A percentile compares a stretch with the other conserved stretches of the same genome.
Conservation (phyloP, 2,329 filamentous ascomycete species). For the Colletotrichum acutatum region DNA sequence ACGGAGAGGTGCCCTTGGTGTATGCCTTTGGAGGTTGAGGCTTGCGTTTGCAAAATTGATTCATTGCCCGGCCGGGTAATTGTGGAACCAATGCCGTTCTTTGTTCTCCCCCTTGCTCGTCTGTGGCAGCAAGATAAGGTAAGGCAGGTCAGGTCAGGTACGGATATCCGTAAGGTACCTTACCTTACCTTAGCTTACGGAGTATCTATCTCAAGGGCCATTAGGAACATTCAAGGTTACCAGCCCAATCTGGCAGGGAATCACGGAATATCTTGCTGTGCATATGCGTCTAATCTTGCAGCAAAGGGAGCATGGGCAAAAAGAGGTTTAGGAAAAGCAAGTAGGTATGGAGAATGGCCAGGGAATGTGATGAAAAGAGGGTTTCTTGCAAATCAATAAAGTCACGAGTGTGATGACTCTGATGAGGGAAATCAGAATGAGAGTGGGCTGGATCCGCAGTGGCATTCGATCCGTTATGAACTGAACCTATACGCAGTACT, state of each 20-base stretch:
- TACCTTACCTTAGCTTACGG: too few relatives aligned
- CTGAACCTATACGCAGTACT: neutral
- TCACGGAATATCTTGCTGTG: too few relatives aligned
- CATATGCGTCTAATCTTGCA: slow-evolving; percentile 10
- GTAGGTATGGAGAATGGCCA: neutral
- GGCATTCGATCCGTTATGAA: slow-evolving; percentile 2
- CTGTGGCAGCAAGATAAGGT: slow-evolving; percentile 14
- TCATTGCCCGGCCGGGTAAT: slow-evolving; percentile 23
- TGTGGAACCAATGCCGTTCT: slow-evolving; percentile 19
- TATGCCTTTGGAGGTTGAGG: neutral
- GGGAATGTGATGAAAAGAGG: neutral
- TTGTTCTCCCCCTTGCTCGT: neutral
- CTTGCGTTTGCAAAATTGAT: neutral
- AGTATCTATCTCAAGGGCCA: too few relatives aligned
- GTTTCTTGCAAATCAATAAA: neutral
- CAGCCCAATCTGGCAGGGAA: neutral
- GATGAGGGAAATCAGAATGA: neutral
- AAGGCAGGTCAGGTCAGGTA: neutral
- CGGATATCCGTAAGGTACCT: neutral
- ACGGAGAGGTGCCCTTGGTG: neutral
- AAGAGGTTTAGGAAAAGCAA: neutral
- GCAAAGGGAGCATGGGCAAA: neutral
- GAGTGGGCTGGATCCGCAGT: slow-evolving; percentile 19
- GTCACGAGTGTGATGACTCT: neutral
- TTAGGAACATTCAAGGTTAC: neutral